Evolutionary conservation across 441 rosid species (phyloP).

Genomic region (Capsella rubella): DNA sequence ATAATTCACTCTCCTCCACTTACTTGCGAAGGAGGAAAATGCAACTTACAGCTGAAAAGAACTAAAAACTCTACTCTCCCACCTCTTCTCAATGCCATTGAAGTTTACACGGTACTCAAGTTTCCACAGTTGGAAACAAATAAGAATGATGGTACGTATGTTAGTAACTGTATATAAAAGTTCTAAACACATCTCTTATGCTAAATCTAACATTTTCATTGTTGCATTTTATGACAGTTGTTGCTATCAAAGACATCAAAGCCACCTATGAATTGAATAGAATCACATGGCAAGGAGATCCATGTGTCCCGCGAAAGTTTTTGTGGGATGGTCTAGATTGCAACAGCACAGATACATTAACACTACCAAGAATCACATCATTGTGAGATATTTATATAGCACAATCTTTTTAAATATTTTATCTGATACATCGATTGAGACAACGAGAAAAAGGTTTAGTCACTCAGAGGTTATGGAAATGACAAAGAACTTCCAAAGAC

Average conservation of each 20-base stretch:
- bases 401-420: too few species aligned
- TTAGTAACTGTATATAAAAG: neutral
- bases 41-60: neutral
- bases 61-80: slow-evolving; percentile 20
- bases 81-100: slow-evolving; percentile 39
- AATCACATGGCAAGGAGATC: slow-evolving; percentile 44
- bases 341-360: neutral
- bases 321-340: slow-evolving; percentile 37
- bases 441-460: neutral
- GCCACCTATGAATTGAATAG: neutral
- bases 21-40: neutral
- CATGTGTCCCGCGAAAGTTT: slow-evolving; percentile 27
- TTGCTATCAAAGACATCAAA: slow-evolving; percentile 25
- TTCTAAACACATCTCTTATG: neutral
- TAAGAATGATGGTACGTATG: neutral
- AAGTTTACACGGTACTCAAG: neutral
- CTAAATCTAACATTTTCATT: neutral
- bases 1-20: neutral
- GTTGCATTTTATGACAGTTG: slow-evolving; percentile 3
- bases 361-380: slow-evolving; percentile 44
- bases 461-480: slow-evolving; percentile 26
- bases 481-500: slow-evolving; percentile 43
- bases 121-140: neutral
- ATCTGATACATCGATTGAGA: neutral
- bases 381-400: slow-evolving; percentile 34